A percentile compares a stretch with the other conserved stretches of the same genome.
These are phyloP conservation scores for Achaetomium macrosporum DNA, from an alignment of 2,329 filamentous ascomycete genomes.

Conservation along the genomic window DNA sequence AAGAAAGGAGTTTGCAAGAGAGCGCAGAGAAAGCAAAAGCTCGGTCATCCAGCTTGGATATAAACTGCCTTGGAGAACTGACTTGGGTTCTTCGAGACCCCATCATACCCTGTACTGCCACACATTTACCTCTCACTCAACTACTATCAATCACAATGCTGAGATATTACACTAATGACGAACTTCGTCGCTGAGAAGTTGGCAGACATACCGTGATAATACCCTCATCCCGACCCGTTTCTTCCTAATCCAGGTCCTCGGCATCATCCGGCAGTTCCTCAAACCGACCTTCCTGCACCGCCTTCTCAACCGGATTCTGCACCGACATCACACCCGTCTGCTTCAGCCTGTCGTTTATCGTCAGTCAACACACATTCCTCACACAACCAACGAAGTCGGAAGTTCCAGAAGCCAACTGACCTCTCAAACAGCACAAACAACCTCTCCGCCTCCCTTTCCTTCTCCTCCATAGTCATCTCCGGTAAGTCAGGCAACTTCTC, in stretches of 20 bases:
- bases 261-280: constrained; percentile 60
- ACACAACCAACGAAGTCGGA: too few relatives aligned
- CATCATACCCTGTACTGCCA: too few relatives aligned
- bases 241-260: constrained; percentile 8
- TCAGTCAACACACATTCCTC: background rate
- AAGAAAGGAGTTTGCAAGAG: too few relatives aligned
- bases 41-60: too few relatives aligned
- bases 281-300: constrained; percentile 63
- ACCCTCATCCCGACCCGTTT: too few relatives aligned
- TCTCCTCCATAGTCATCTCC: constrained; percentile 87
- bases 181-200: background rate
- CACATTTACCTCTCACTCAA: too few relatives aligned
- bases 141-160: too few relatives aligned
- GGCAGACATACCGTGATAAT: background rate
- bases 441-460: constrained; percentile 82
- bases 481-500: constrained; percentile 55
- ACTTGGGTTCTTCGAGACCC: too few relatives aligned
- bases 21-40: too few relatives aligned
- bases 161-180: background rate
- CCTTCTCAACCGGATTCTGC: constrained; percentile 70
- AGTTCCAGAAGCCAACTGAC: constrained; percentile 36
- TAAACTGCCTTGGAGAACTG: too few relatives aligned
- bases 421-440: constrained; percentile 88
- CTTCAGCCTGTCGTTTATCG: constrained; percentile 45
- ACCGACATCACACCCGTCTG: constrained; percentile 71